These are phyloP conservation scores for Aplosporella prunicola DNA, from an alignment of 2,329 filamentous ascomycete species.

Conservation along the genomic window DNA sequence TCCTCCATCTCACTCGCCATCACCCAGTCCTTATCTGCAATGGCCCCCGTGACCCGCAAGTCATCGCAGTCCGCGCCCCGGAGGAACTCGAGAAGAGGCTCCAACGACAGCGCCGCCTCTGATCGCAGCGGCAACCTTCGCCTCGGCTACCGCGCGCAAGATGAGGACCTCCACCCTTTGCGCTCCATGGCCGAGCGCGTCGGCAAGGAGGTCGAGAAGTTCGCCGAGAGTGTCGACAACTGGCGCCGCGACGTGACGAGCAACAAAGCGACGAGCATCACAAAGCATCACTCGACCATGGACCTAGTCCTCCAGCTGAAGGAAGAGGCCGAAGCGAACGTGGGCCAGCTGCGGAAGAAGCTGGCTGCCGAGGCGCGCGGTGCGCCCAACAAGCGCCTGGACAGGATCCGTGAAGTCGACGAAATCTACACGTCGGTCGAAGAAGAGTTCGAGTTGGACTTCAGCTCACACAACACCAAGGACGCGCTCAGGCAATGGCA, in stretches of 20 bases:
- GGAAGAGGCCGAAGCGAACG: slow-evolving; percentile 44
- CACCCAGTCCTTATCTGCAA: slow-evolving; percentile 10
- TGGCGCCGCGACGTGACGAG: slow-evolving; percentile 38
- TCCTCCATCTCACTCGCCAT: neutral
- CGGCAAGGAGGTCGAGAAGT: slow-evolving; percentile 75
- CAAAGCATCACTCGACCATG: slow-evolving; percentile 45
- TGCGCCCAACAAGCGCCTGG: slow-evolving; percentile 24
- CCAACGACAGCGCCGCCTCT: slow-evolving; percentile 13
- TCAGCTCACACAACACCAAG: slow-evolving; percentile 21
- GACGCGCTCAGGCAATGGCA: slow-evolving; percentile 57
- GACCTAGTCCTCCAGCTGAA: slow-evolving; percentile 32
- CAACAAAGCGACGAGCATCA: slow-evolving; percentile 31
- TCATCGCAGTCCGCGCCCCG: slow-evolving; percentile 12
- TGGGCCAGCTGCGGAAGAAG: slow-evolving; percentile 35
- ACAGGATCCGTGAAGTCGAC: slow-evolving; percentile 10
- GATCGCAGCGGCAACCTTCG: slow-evolving; percentile 14
- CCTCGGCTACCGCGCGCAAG: slow-evolving; percentile 15
- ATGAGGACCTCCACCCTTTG: slow-evolving; percentile 48
- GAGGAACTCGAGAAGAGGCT: slow-evolving; percentile 1
- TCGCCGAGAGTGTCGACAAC: slow-evolving; percentile 72
- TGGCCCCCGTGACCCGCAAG: slow-evolving; percentile 19
- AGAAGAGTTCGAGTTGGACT: slow-evolving; percentile 16
- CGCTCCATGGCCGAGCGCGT: slow-evolving; percentile 58
- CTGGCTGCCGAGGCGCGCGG: slow-evolving; percentile 30
- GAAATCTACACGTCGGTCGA: slow-evolving; percentile 18